Evolutionary conservation across 768 basidiomycete genomes (phyloP).

Genomic region (Naganishia kalamii): DNA sequence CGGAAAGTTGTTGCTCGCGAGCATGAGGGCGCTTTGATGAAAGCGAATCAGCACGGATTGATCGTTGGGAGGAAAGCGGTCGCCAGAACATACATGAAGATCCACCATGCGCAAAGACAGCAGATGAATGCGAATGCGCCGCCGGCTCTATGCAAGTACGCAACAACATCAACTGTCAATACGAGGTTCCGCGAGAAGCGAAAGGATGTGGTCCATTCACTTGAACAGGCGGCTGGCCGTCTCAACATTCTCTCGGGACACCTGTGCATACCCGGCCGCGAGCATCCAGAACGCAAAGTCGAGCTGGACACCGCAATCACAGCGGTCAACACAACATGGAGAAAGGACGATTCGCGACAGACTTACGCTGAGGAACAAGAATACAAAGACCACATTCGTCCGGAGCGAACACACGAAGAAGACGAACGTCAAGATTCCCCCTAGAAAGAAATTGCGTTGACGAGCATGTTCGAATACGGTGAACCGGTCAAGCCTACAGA

Average conservation of each 20-base stretch:
- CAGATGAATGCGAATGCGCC: slow-evolving; percentile 35
- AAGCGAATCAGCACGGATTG: slow-evolving; percentile 18
- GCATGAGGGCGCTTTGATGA: slow-evolving; percentile 25
- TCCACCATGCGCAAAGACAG: slow-evolving; percentile 21
- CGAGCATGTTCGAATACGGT: not conserved
- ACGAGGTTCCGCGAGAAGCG: not conserved
- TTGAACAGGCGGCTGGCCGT: not conserved
- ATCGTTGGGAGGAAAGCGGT: not conserved
- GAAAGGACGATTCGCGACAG: not conserved
- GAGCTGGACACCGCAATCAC: slow-evolving; percentile 15
- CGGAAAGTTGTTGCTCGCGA: slow-evolving; percentile 30
- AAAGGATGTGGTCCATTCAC: not conserved
- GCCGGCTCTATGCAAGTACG: slow-evolving; percentile 22
- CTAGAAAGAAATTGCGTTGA: not conserved
- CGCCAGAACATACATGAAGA: not conserved
- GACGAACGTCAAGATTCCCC: slow-evolving; percentile 28
- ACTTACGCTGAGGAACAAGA: slow-evolving; percentile 27
- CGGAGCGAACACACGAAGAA: slow-evolving; percentile 29
- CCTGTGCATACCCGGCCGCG: slow-evolving; percentile 18
- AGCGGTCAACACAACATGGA: not conserved
- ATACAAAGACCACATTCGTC: slow-evolving; percentile 30
- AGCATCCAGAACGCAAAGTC: slow-evolving; percentile 34
- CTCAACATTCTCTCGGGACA: not conserved
- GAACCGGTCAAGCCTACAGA: slow-evolving; percentile 7
- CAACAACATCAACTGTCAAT: not conserved